Evolutionary conservation across 768 basidiomycete species (phyloP), one percentile per base, ranked within the genome.

Genomic region (Holtermanniella nyarrowii): DNA sequence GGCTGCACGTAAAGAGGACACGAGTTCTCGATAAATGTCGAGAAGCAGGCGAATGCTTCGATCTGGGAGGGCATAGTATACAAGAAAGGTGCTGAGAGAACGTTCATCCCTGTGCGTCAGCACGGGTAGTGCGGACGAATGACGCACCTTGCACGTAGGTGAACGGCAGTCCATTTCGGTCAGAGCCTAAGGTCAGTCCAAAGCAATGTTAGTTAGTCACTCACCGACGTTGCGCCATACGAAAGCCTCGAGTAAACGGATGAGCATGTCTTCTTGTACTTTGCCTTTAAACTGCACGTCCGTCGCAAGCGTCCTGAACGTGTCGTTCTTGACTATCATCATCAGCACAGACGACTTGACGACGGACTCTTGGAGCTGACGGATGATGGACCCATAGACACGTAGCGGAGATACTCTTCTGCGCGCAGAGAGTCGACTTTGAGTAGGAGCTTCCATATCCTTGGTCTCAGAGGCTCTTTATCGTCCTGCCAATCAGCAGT

Each of bases 1-100:
- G 91, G 91, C 60, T 91, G 87, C 5, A 97, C 91, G 67, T 97
- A 99, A n/a, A 89, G 74, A 7, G 95, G 95, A 73, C 91, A 96
- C 7, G 80, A 83, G 51, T 84, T 82, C 73, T 96, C 93, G 60
- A 97, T 95, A 68, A 99, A 99, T 62, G 84, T 86, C 23, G 88
- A 80, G 65, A 99, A 97, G 72, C 88, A 95, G 56, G 84, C 90
- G 72, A 96, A 99, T 0, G 95, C 95, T 71, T 99, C 95, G n/a
- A 97, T 73, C 71, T 99, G 89, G 10, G 89, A 89, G 4, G 95
- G 91, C 82, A 97, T 86, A 11, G 86, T 88, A 67, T 95, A 99
- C 24, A 99, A 78, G 72, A 97, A 99, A 0, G 95, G 95, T 2
- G 95, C 95, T 20, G 91, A 89, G 27, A 99, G 82, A 44, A 97